Base-by-base conservation (phyloP, 2,329 filamentous ascomycete species). In the Didymella exigua region DNA sequence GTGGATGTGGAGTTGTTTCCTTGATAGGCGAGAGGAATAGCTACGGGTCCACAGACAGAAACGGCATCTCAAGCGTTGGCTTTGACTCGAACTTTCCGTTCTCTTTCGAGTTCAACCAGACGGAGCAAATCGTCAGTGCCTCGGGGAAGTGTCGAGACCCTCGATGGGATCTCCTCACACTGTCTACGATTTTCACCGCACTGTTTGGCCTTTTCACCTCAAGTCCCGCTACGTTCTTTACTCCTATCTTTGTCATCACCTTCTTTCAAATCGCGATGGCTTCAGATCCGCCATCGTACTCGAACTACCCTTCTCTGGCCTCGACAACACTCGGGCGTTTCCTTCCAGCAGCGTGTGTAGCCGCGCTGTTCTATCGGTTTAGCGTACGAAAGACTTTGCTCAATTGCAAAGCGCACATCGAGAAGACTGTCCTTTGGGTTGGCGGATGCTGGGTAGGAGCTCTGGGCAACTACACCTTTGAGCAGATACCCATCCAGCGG, bases 201-300 rank as follows among this genome's bases (percentile, higher is more conserved):
- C 16, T 71, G 1, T 64, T 75, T 21, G 68, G 70, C 5, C 36
- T 75, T 27, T 67, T 71, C 37, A 71, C 71, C 7, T 65, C 62
- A 1, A 66, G 63, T 43, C 64, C 73, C 21, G 59, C 62, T 7
- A 56, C 68, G 1, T 75, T 73, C 56, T 72, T 73, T 46, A 54
- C 36, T 2, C 60, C 70, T 1, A 50, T 70, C 27, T 74, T 73
- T 40, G 60, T 61, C 27, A 70, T 70, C 34, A 44, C 64, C 24
- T 76, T 70, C 56, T 74, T 73, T 49, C 73, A 76, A 41, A 62
- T 73, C 10, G 65, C 60, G 33, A 72, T 76, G 61, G 72, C 72
- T 2, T 75, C 73, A 4, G 73, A 76, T 53, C 68, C 73, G 29
- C 69, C 71, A 1, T 42, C 66, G 4, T 72, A 67, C 56, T 48